phyloP scores from a whole-genome alignment of 1,139 yeast species.

The Suhomyces anneliseae region DNA sequence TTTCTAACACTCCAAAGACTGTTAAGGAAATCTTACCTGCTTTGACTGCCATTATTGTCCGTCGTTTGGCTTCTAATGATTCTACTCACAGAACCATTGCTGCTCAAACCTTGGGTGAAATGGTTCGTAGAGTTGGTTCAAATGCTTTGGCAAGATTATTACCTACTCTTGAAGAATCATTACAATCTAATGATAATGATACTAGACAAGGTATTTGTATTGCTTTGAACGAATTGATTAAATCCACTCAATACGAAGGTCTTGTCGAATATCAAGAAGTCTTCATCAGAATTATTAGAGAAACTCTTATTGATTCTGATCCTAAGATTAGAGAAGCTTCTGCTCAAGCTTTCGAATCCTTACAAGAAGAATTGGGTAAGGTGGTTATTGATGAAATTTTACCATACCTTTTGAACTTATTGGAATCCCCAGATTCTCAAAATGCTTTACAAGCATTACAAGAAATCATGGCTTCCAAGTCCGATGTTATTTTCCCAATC shows the following conservation, averaged over 20 bases:
- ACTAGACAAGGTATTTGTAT: slow-evolving; percentile 96
- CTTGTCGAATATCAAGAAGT: slow-evolving; percentile 65
- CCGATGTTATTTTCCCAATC: slow-evolving; percentile 92
- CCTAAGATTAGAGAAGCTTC: slow-evolving; percentile 84
- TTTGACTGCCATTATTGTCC: slow-evolving; percentile 76
- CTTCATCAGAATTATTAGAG: slow-evolving; percentile 73
- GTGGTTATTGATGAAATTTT: slow-evolving; percentile 84
- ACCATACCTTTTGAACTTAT: slow-evolving; percentile 75
- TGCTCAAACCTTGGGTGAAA: slow-evolving; percentile 91
- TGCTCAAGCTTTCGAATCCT: slow-evolving; percentile 84
- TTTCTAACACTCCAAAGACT: slow-evolving; percentile 94
- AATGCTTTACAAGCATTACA: slow-evolving; percentile 84
- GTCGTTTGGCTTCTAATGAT: slow-evolving; percentile 78
- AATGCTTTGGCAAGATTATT: slow-evolving; percentile 80
- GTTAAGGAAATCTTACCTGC: slow-evolving; percentile 89
- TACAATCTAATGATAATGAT: slow-evolving; percentile 64
- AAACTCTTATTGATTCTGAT: slow-evolving; percentile 74
- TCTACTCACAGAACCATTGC: slow-evolving; percentile 82
- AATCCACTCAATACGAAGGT: slow-evolving; percentile 66
- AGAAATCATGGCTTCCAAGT: slow-evolving; percentile 88
- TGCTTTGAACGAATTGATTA: slow-evolving; percentile 83
- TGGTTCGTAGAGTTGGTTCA: slow-evolving; percentile 93
- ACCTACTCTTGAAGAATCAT: slow-evolving; percentile 77
- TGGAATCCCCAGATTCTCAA: slow-evolving; percentile 68
- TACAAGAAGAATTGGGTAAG: slow-evolving; percentile 81